These are phyloP conservation scores for Cryptosporidium bovis DNA, from an alignment of 169 alveolate genomes.

Conservation along the genomic window DNA sequence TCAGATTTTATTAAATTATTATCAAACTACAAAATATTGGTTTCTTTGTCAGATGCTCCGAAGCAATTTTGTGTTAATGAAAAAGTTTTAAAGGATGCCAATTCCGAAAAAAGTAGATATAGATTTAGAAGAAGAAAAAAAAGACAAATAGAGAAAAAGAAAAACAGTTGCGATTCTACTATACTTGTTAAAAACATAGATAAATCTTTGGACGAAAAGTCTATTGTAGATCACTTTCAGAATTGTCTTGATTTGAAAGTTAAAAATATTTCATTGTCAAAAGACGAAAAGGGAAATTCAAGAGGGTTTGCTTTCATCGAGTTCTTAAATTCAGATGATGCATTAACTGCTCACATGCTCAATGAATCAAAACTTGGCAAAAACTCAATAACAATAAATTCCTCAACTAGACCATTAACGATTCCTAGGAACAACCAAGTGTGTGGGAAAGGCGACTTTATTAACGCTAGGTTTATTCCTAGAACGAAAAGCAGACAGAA, in stretches of 20 bases:
- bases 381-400: slow-evolving; percentile 21
- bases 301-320: slow-evolving; percentile 75
- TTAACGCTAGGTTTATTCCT: slow-evolving; percentile 48
- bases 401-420: slow-evolving; percentile 66
- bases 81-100: not conserved
- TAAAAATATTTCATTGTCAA: slow-evolving; percentile 26
- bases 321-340: slow-evolving; percentile 55
- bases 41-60: slow-evolving; percentile 38
- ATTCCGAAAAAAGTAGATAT: not conserved
- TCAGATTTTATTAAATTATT: not conserved
- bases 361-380: slow-evolving; percentile 72
- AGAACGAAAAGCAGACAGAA: slow-evolving; percentile 41
- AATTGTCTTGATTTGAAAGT: slow-evolving; percentile 30
- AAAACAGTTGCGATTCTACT: not conserved
- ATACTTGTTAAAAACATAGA: slow-evolving; percentile 57
- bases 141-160: not conserved
- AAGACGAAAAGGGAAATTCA: slow-evolving; percentile 70
- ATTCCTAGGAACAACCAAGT: slow-evolving; percentile 5
- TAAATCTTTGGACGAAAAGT: slow-evolving; percentile 29
- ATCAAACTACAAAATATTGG: not conserved
- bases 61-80: not conserved
- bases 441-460: not conserved
- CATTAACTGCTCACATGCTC: slow-evolving; percentile 75
- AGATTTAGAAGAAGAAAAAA: slow-evolving; percentile 4
- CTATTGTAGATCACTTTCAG: slow-evolving; percentile 17